Evolutionary conservation across 768 basidiomycete species (phyloP), one percentile per base, ranked within the genome.

Genomic region (Piloderma croceum): DNA sequence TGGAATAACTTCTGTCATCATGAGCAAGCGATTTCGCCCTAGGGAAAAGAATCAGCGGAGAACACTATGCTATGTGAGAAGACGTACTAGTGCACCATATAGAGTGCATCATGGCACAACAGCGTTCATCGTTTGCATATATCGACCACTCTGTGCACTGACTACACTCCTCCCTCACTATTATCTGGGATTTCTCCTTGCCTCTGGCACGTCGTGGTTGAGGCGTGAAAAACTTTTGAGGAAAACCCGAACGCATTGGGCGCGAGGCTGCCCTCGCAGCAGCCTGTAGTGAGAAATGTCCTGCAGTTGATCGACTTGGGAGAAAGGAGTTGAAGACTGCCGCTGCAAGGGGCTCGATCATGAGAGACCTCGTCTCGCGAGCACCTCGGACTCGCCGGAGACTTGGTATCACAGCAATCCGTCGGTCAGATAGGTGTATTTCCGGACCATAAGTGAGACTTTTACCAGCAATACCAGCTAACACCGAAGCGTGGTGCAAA

Each of bases 311-410:
- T 34, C 56, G 52, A 36, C 46, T 47, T 34, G 71, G 63, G 46
- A 77, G 50, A 36, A 65, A 38, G 49, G 71, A 63, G 59, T 67
- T 69, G 60, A 74, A 58, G 48, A 79, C 62, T 59, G 71, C 70
- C 32, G 73, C 67, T 43, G 73, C 70, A 49, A 82, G 62, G 53
- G 77, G 76, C 68, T 83, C 78, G 52, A 81, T 68, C 79, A 81
- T 82, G 67, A 61, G 63, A 62, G 59, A 48, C 57, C 53, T 50
- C 55, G 48, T 50, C 37, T n/a, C n/a, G 36, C 38, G 36, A 54
- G 53, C 50, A 49, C 48, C 46, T 44, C n/a, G n/a, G n/a, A n/a
- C n/a, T n/a, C n/a, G n/a, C n/a, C n/a, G n/a, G n/a, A n/a, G n/a
- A n/a, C n/a, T n/a, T n/a, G n/a, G n/a, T n/a, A n/a, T n/a, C n/a